These are phyloP conservation scores for Hypholoma fasciculare DNA, from an alignment of 768 basidiomycete genomes.

Conservation along the genomic window DNA sequence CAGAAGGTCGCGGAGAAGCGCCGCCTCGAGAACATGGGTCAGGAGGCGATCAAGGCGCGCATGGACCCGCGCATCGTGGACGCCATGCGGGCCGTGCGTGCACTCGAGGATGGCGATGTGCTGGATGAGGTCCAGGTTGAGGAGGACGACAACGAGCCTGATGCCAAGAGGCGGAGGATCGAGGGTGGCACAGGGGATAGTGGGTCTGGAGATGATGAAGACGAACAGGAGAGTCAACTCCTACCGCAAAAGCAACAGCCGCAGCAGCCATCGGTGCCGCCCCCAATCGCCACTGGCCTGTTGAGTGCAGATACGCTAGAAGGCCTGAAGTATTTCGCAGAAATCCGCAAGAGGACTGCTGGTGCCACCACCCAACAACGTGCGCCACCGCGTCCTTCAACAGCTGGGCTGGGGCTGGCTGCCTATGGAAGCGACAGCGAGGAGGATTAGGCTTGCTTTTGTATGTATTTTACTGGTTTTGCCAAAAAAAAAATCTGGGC, in stretches of 20 bases:
- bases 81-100: constrained; percentile 82
- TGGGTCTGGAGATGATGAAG: constrained; percentile 22
- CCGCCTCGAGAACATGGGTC: constrained; percentile 80
- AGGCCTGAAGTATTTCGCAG: constrained; percentile 88
- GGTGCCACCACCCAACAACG: constrained; percentile 25
- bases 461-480: constrained; percentile 13
- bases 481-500: no score
- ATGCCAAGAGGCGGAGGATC: constrained; percentile 2
- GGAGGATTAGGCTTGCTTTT: constrained; percentile 23
- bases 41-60: constrained; percentile 79
- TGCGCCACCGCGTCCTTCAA: constrained; percentile 29
- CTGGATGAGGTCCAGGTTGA: constrained; percentile 42
- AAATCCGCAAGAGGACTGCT: constrained; percentile 75
- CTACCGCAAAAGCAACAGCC: constrained; percentile 21
- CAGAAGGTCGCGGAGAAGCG: constrained; percentile 85
- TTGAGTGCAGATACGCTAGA: constrained; percentile 85
- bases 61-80: constrained; percentile 91
- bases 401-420: constrained; percentile 58
- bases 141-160: constrained; percentile 30
- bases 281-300: constrained; percentile 52
- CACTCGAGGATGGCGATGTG: constrained; percentile 80
- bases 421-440: constrained; percentile 82
- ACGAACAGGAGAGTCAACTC: constrained; percentile 26
- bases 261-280: constrained; percentile 23
- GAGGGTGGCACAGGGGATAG: constrained; percentile 11